Evolutionary conservation across 805 yeast genomes (phyloP).

Genomic region (Ogataea salicorniae): DNA sequence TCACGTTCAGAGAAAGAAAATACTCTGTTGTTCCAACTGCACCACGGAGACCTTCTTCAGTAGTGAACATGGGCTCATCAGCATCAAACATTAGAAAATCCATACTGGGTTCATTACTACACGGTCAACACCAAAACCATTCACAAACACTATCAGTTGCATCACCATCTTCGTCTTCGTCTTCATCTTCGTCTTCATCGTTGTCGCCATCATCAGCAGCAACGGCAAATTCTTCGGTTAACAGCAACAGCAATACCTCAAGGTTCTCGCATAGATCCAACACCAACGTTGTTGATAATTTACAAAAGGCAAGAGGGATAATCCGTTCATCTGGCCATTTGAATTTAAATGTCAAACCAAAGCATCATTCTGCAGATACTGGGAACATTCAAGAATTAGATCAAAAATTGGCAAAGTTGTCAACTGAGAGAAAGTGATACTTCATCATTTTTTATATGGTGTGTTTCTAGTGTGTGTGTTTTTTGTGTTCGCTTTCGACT

Average conservation of each 20-base stretch:
- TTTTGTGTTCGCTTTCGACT: not conserved
- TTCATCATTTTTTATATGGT: not conserved
- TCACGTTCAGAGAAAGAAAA: conserved; percentile 62
- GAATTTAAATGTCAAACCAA: not conserved
- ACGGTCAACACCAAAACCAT: not conserved
- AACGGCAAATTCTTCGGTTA: not conserved
- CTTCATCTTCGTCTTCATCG: no score
- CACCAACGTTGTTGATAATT: conserved; percentile 12
- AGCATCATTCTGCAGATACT: not conserved
- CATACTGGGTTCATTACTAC: not conserved
- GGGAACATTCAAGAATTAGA: conserved; percentile 9
- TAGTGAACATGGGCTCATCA: not conserved
- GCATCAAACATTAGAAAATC: not conserved
- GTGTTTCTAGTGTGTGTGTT: not conserved
- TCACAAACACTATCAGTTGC: not conserved
- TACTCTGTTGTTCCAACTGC: conserved; percentile 77
- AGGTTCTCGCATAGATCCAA: conserved; percentile 10
- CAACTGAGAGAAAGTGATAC: conserved; percentile 2
- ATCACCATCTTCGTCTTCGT: not conserved
- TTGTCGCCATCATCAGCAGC: not conserved
- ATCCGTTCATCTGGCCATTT: not conserved
- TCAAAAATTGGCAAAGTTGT: conserved; percentile 9
- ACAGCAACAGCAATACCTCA: not conserved
- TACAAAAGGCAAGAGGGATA: conserved; percentile 23
- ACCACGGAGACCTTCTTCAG: conserved; percentile 33